Percentiles rank a stretch among this genome's conserved stretches.
Conservation (phyloP, 1,139 yeast species). For the Nakaseomyces uthaithaninus region DNA sequence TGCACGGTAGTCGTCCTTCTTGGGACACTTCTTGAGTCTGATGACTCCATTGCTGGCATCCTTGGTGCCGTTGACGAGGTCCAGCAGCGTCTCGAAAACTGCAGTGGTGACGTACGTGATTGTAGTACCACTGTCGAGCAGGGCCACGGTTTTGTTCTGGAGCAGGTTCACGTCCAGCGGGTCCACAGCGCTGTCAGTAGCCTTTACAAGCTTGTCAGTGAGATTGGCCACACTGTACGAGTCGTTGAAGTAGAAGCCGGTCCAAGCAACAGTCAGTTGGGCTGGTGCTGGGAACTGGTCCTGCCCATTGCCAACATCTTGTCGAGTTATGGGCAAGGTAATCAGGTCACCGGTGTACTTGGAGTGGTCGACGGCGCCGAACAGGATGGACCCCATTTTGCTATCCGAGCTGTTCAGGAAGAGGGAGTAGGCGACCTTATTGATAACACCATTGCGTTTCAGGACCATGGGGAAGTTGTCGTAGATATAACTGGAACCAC, state of each 20-base stretch:
- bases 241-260: constrained; percentile 24
- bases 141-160: constrained; percentile 11
- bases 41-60: constrained; percentile 33
- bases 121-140: neutral
- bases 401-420: constrained; percentile 39
- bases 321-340: constrained; percentile 40
- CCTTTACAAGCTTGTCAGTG: too few relatives aligned
- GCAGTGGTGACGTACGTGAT: neutral
- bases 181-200: too few relatives aligned
- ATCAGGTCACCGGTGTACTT: constrained; percentile 36
- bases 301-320: constrained; percentile 34
- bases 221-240: too few relatives aligned
- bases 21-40: constrained; percentile 29
- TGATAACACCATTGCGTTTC: constrained; percentile 44
- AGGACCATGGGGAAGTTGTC: constrained; percentile 50
- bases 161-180: constrained; percentile 24
- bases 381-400: constrained; percentile 41
- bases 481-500: constrained; percentile 14
- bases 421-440: constrained; percentile 47
- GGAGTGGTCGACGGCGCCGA: constrained; percentile 50
- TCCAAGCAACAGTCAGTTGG: constrained; percentile 41
- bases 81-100: neutral
- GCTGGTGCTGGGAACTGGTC: constrained; percentile 30
- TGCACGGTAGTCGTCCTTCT: constrained; percentile 22
- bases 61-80: constrained; percentile 20